phyloP scores from a whole-genome alignment of 2,329 filamentous ascomycete genomes.

The Penicillium sp. region DNA sequence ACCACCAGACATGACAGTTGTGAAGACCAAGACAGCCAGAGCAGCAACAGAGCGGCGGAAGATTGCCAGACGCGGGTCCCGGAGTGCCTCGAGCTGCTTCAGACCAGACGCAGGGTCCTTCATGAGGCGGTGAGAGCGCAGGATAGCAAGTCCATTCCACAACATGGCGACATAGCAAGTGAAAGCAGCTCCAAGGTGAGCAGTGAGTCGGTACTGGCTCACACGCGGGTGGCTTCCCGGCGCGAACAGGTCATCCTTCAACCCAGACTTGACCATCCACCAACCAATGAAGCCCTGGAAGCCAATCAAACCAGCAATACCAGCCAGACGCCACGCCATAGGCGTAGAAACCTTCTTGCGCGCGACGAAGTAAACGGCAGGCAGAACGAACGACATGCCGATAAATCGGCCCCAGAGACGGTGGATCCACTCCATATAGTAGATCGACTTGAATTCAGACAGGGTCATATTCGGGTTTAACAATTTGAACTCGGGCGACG shows the following conservation, averaged over 20 bases:
- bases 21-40: conserved; percentile 74
- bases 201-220: conserved; percentile 86
- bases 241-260: conserved; percentile 93
- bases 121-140: conserved; percentile 73
- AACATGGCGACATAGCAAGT: conserved; percentile 94
- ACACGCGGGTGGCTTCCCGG: conserved; percentile 88
- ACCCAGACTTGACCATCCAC: conserved; percentile 99
- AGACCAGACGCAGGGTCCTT: conserved; percentile 63
- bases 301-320: conserved; percentile 85
- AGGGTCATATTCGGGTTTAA: conserved; percentile 92
- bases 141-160: conserved; percentile 77
- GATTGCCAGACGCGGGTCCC: conserved; percentile 64
- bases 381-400: conserved; percentile 83
- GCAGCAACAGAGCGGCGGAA: conserved; percentile 73
- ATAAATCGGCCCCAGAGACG: conserved; percentile 91
- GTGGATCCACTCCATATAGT: conserved; percentile 99
- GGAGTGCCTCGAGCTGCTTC: conserved; percentile 60
- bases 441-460: conserved; percentile 95
- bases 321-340: conserved; percentile 74
- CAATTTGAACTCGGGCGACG: conserved; percentile 87
- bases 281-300: conserved; percentile 95
- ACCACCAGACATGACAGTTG: conserved; percentile 88
- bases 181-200: conserved; percentile 88
- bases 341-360: conserved; percentile 71
- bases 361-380: conserved; percentile 83